Conservation (phyloP, 495 filamentous ascomycete genomes). For the Parmelia sp. region DNA sequence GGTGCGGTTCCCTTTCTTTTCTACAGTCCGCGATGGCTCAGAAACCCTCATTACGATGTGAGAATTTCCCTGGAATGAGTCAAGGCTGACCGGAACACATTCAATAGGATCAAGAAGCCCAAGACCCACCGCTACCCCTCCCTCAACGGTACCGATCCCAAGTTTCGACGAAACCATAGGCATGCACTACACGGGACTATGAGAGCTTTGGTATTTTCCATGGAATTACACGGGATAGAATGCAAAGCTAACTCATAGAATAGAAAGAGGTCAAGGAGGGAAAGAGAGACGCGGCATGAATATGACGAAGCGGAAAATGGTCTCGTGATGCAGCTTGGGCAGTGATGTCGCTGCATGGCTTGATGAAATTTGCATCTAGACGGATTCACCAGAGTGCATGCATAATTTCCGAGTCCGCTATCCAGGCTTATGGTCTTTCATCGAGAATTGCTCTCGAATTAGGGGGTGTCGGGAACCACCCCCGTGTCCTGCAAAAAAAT, state of each 20-base stretch:
- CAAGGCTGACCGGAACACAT: constrained; percentile 6
- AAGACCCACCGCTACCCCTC: constrained; percentile 98
- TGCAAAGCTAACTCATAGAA: constrained; percentile 41
- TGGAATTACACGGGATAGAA: constrained; percentile 4
- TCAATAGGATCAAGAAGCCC: constrained; percentile 93
- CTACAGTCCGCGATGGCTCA: neutral
- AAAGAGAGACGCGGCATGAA: constrained; percentile 83
- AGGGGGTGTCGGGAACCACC: neutral
- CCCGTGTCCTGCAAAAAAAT: neutral
- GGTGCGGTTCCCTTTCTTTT: constrained; percentile 53
- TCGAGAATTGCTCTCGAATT: neutral
- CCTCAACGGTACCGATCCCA: constrained; percentile 96
- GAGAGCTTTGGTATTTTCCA: constrained; percentile 82
- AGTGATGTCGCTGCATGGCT: constrained; percentile 1
- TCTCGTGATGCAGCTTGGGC: constrained; percentile 29
- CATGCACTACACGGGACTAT: constrained; percentile 98
- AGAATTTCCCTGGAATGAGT: neutral
- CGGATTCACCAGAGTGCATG: neutral
- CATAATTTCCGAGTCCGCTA: neutral
- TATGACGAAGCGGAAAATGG: constrained; percentile 33
- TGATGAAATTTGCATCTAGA: neutral
- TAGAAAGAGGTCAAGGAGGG: constrained; percentile 98
- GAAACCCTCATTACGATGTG: constrained; percentile 8
- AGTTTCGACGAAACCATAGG: constrained; percentile 98
- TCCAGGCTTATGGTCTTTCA: neutral